Evolutionary conservation across 2,329 filamentous ascomycete species (phyloP).

Genomic region (Sporothrix mexicana): DNA sequence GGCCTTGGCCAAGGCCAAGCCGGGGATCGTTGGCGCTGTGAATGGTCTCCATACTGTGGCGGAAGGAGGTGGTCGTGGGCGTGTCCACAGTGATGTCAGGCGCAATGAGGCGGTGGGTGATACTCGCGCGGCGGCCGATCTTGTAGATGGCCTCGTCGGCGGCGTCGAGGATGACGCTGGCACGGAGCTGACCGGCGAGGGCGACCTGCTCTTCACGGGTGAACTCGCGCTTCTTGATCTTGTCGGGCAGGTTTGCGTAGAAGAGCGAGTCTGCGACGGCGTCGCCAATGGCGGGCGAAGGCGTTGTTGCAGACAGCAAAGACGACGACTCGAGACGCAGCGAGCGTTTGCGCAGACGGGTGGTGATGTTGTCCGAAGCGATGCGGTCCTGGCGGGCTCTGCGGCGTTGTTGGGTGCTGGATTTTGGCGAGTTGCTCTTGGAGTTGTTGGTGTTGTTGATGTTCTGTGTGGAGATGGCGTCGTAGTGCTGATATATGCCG

Average conservation of each 20-base stretch:
- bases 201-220: conserved; percentile 72
- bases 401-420: conserved; percentile 38
- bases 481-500: conserved; percentile 48
- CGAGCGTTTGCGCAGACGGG: conserved; percentile 43
- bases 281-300: conserved; percentile 31
- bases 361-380: conserved; percentile 44
- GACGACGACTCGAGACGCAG: conserved; percentile 31
- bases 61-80: conserved; percentile 28
- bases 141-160: conserved; percentile 64
- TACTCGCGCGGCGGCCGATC: conserved; percentile 50
- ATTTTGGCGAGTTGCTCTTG: too few relatives aligned
- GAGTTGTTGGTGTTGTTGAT: conserved; percentile 24
- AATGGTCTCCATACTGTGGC: conserved; percentile 35
- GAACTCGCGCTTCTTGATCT: conserved; percentile 73
- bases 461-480: conserved; percentile 44
- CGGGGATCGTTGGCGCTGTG: conserved; percentile 27
- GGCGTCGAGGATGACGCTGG: conserved; percentile 45
- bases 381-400: conserved; percentile 42
- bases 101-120: conserved; percentile 40
- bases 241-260: conserved; percentile 73
- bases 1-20: neutral
- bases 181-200: conserved; percentile 58
- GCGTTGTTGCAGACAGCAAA: neutral
- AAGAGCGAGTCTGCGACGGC: conserved; percentile 64
- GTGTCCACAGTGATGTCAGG: conserved; percentile 41